Conservation (phyloP, 139 green algal species). For the Chlamydomonas schloesseri region DNA sequence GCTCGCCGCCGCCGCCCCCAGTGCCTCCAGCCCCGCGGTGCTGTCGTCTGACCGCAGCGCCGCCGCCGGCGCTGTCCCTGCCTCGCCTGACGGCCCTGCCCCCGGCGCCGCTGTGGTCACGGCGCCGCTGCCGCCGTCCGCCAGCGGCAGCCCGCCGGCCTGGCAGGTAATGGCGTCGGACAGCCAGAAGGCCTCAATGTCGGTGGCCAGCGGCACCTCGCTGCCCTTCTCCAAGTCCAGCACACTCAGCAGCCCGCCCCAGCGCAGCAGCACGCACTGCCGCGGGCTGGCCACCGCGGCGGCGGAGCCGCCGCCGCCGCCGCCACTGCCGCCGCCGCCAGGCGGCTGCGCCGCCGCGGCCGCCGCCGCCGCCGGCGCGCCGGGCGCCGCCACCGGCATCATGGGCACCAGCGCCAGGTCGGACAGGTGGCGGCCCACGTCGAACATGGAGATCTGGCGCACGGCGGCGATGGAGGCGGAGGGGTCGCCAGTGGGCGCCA, state of each 20-base stretch:
- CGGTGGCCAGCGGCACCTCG: constrained; percentile 67
- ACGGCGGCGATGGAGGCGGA: constrained; percentile 60
- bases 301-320: background rate
- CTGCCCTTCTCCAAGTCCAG: constrained; percentile 86
- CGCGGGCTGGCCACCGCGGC: constrained; percentile 32
- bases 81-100: too few relatives aligned
- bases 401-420: constrained; percentile 59
- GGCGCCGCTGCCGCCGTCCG: too few relatives aligned
- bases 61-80: too few relatives aligned
- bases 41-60: too few relatives aligned
- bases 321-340: background rate
- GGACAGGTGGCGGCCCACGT: constrained; percentile 67
- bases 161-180: constrained; percentile 42
- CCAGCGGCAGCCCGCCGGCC: background rate
- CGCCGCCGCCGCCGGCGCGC: background rate
- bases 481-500: constrained; percentile 60
- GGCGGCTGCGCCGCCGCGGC: background rate
- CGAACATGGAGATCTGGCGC: constrained; percentile 88
- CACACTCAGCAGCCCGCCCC: constrained; percentile 86
- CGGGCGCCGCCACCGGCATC: background rate
- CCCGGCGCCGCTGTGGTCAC: too few relatives aligned
- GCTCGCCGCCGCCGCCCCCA: too few relatives aligned
- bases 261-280: constrained; percentile 88
- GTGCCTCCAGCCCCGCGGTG: background rate
- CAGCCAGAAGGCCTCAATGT: constrained; percentile 87